Conservation (phyloP, 179 eudicot genomes). For the Corrigiola litoralis region DNA sequence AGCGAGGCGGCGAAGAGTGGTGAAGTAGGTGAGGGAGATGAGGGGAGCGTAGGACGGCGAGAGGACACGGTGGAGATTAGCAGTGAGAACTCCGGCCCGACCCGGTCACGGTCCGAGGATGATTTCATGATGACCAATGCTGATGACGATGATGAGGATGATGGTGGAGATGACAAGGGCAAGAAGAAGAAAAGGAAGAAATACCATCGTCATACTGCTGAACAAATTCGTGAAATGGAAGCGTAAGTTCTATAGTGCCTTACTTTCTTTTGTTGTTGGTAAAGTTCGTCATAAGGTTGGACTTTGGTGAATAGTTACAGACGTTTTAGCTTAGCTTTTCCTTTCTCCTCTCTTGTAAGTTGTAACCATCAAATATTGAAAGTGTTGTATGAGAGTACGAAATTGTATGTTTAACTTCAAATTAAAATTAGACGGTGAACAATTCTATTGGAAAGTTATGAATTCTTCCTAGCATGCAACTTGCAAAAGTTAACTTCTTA, state of each 20-base stretch:
- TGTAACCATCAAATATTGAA: too few relatives aligned
- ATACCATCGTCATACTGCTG: slow-evolving; percentile 89
- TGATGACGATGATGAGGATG: slow-evolving; percentile 36
- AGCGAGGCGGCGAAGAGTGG: slow-evolving; percentile 30
- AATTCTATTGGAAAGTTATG: too few relatives aligned
- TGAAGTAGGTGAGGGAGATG: slow-evolving; percentile 16
- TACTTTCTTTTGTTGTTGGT: too few relatives aligned
- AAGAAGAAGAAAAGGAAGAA: slow-evolving; percentile 69
- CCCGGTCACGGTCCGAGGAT: slow-evolving; percentile 60
- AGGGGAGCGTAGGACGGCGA: slow-evolving; percentile 24
- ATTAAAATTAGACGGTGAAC: too few relatives aligned
- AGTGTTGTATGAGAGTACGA: too few relatives aligned
- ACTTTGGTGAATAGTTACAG: too few relatives aligned
- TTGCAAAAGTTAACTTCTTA: too few relatives aligned
- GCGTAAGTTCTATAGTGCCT: slow-evolving; percentile 47
- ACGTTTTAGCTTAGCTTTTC: too few relatives aligned
- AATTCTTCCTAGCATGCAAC: too few relatives aligned
- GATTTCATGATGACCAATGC: slow-evolving; percentile 35
- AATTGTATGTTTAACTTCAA: too few relatives aligned
- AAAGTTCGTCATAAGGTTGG: too few relatives aligned
- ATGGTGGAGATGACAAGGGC: slow-evolving; percentile 38
- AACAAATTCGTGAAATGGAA: slow-evolving; percentile 95
- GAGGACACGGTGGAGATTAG: slow-evolving; percentile 76
- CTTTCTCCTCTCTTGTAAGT: too few relatives aligned
- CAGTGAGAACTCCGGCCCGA: slow-evolving; percentile 82